Evolutionary conservation across 2,329 filamentous ascomycete genomes (phyloP).

Genomic region (Cadophora gregata): DNA sequence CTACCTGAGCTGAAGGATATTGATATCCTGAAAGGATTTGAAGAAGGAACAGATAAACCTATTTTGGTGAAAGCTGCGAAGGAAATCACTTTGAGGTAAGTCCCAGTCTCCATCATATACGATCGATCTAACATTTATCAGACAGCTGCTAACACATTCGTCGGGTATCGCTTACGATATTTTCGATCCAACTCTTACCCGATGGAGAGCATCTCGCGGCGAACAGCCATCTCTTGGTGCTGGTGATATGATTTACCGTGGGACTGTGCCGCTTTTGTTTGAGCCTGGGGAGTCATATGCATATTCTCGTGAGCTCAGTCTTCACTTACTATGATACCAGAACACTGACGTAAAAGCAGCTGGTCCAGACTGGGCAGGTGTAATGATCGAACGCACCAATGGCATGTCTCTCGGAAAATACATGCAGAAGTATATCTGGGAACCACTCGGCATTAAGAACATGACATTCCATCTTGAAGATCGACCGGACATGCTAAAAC

Average conservation of each 20-base stretch:
- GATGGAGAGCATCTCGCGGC: conserved; percentile 18
- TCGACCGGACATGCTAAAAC: neutral
- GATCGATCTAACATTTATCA: neutral
- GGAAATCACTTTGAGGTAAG: conserved; percentile 37
- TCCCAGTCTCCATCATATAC: neutral
- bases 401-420: conserved; percentile 31
- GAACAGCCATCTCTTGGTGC: neutral
- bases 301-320: conserved; percentile 50
- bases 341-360: neutral
- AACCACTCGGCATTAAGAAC: conserved; percentile 26
- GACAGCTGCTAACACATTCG: conserved; percentile 36
- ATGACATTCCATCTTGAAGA: conserved; percentile 19
- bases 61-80: conserved; percentile 26
- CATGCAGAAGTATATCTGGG: conserved; percentile 33
- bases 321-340: neutral
- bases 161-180: conserved; percentile 35
- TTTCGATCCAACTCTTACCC: conserved; percentile 20
- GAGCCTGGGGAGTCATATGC: conserved; percentile 68
- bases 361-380: conserved; percentile 51
- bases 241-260: conserved; percentile 6
- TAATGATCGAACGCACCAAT: conserved; percentile 52
- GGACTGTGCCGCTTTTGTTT: conserved; percentile 58
- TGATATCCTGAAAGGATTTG: conserved; percentile 46
- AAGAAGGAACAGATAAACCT: conserved; percentile 46
- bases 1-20: conserved; percentile 37